Evolutionary conservation across 371 early-diverging fungal genomes (phyloP).

Genomic region (Mortierella sp.): DNA sequence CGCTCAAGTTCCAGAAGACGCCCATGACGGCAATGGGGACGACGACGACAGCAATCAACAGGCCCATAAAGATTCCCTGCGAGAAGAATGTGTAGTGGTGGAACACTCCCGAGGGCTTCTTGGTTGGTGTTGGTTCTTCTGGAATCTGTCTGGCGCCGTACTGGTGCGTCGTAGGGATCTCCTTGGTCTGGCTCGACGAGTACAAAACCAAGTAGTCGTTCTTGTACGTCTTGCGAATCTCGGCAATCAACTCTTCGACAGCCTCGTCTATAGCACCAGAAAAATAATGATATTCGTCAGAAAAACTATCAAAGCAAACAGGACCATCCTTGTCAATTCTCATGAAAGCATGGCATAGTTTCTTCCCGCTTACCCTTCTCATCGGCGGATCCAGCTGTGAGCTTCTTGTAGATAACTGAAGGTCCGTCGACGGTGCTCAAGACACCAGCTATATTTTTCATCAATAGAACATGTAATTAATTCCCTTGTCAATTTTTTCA

Average conservation of each 20-base stretch:
- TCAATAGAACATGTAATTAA: background rate
- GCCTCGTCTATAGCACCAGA: slow-evolving; percentile 11
- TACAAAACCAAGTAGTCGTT: slow-evolving; percentile 46
- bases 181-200: slow-evolving; percentile 50
- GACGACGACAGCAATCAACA: slow-evolving; percentile 39
- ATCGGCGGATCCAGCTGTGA: slow-evolving; percentile 19
- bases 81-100: slow-evolving; percentile 56
- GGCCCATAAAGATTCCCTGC: slow-evolving; percentile 51
- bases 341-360: background rate
- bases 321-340: no score
- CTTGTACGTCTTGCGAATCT: slow-evolving; percentile 22
- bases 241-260: slow-evolving; percentile 23
- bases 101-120: slow-evolving; percentile 39
- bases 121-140: slow-evolving; percentile 29
- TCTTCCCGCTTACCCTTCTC: slow-evolving; percentile 28
- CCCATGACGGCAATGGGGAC: slow-evolving; percentile 49
- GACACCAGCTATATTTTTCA: background rate
- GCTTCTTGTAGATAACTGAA: slow-evolving; percentile 42
- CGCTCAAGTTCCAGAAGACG: slow-evolving; percentile 53
- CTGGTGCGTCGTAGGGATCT: slow-evolving; percentile 22
- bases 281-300: background rate
- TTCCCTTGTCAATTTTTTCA: background rate
- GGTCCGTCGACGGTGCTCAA: slow-evolving; percentile 17
- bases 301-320: no score
- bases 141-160: slow-evolving; percentile 38